Base-by-base conservation (phyloP, 2,329 filamentous ascomycete species). In the Penicillium sclerotiorum region DNA sequence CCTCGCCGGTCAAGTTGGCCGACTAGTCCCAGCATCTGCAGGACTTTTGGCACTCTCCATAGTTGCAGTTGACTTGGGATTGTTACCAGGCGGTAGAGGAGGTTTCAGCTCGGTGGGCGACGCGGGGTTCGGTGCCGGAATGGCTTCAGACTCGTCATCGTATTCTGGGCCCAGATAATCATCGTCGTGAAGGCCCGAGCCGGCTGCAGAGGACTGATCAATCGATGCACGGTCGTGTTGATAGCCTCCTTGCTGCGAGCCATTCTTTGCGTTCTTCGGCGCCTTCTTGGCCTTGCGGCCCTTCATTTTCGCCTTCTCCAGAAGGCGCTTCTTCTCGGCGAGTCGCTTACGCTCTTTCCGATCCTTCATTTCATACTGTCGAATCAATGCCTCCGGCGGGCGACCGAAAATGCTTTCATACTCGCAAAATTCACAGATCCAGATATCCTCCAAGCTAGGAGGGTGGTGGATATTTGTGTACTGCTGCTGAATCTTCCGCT, bases 371-470 rank as follows among this genome's bases (percentile, higher is more conserved):
- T 99, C 94, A 66, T 97, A 99, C 55, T 91, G 85, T 33, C 89
- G 84, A 56, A 97, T 95, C 47, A 99, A 75, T 42, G 90, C 90
- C 61, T 84, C 81, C 0, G 94, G 94, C 2, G 89, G 89, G 45
- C 81, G 81, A n/a, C 93, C 93, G 68, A 96, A 97, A 42, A 99
- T 96, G 45, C 85, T 84, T 72, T 97, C 93, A 67, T 96, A 99
- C 71, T 99, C 94, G 76, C 94, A 99, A 68, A 97, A 97, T 65
- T 96, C 90, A 73, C 94, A 99, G 39, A 97, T 91, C 89, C 92
- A 97, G 43, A 91, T 82, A 53, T 96, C 89, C 57, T 90, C 87
- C 1, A 76, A 68, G 15, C 73, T 76, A 0, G 88, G 88, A 1
- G 89, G 87, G 62, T 89, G 86, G 61, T 88, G 85, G 54, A 83